Base-by-base conservation (phyloP, 163 green algal species). In the Dunaliella salina region DNA sequence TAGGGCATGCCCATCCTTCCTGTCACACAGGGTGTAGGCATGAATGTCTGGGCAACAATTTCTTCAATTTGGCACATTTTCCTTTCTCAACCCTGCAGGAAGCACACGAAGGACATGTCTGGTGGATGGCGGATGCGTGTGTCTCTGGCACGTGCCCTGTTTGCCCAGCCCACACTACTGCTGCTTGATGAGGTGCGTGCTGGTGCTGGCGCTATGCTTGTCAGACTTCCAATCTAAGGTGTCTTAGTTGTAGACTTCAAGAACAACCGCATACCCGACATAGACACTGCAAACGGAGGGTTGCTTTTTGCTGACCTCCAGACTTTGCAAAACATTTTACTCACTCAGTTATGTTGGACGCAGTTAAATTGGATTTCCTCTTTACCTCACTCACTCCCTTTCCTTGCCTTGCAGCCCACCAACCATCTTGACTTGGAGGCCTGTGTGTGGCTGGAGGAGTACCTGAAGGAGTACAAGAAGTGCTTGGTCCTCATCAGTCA, bases 121-220 rank as follows among this genome's bases (percentile, higher is more conserved):
- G 96, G 96, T 81, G 96, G 96, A 12, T 99, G 96, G 96, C 92
- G 96, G 79, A 99, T 99, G 96, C 93, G 97, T 79, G 96, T 99
- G 81, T 94, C 96, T 8, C 93, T 99, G 0, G 97, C 97, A 15
- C 92, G 95, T 32, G 96, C 96, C 35, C 92, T 99, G 63, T 99
- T 98, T 89, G 92, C 96, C 18, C 91, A 96, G 33, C 97, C 97
- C 84, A 98, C 95, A 18, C 94, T 99, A 71, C 92, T 99, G 82
- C 93, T 98, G 84, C 91, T 98, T 81, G 95, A 98, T 89, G 95
- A 97, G 86, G 63, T 75, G 11, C 1, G 63, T 75, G 63, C 63
- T 50, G 24, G 57, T 18, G 15, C 18, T 69, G 57, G 57, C 57
- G 57, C 57, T 15, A 88, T 84, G 22, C 63, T 1, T 86, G 81